Conservation (phyloP, 73 alveolate species). For the Paraurostyla sp. region DNA sequence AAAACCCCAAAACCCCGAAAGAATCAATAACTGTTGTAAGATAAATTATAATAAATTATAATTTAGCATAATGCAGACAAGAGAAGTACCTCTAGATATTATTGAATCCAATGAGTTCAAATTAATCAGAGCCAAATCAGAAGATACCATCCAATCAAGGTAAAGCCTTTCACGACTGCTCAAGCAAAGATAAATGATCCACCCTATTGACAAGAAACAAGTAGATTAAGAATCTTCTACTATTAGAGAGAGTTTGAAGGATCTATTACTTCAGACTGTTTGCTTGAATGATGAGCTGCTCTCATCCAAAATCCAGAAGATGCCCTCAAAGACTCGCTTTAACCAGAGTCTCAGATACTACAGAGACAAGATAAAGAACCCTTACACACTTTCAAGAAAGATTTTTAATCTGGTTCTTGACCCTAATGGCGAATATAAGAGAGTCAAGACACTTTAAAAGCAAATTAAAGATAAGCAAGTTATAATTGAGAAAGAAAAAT, state of each 20-base stretch:
- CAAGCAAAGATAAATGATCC: not conserved
- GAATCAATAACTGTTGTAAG: too few species aligned
- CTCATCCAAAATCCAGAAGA: not conserved
- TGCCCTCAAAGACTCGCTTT: not conserved
- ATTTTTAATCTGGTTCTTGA: constrained; percentile 37
- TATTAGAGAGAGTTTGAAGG: constrained; percentile 8
- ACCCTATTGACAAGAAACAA: not conserved
- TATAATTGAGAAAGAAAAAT: not conserved
- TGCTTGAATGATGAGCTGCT: constrained; percentile 29
- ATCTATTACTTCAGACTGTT: constrained; percentile 15
- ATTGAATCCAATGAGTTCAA: constrained; percentile 2
- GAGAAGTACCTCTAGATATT: constrained; percentile 54
- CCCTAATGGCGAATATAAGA: constrained; percentile 35
- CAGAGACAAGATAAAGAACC: constrained; percentile 37
- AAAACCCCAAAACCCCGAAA: too few species aligned
- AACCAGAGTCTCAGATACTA: not conserved
- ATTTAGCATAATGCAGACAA: not conserved
- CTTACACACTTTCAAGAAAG: not conserved
- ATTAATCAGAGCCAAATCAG: not conserved
- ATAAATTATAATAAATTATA: too few species aligned
- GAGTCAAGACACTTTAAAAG: not conserved
- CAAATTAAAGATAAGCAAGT: not conserved
- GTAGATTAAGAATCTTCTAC: not conserved
- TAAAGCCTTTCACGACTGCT: not conserved
- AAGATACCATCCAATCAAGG: not conserved